Evolutionary conservation across 495 filamentous ascomycete genomes (phyloP).

Genomic region (Aspergillus baeticus): DNA sequence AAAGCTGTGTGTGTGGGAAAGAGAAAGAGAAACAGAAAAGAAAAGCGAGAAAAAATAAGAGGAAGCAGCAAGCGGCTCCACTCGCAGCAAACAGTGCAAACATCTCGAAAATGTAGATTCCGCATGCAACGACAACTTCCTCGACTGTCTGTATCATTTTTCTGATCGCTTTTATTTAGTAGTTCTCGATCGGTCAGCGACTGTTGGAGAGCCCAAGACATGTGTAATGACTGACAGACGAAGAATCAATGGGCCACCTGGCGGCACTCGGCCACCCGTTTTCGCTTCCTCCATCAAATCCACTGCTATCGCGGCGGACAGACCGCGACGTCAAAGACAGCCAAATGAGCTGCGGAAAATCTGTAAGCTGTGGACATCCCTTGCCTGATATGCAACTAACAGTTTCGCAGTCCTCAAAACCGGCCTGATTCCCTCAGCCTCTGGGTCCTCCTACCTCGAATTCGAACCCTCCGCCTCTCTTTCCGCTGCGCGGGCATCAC

Average conservation of each 20-base stretch:
- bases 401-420: conserved; percentile 74
- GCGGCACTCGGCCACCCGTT: conserved; percentile 72
- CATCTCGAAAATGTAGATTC: conserved; percentile 37
- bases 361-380: conserved; percentile 56
- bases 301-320: conserved; percentile 35
- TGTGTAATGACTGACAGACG: conserved; percentile 76
- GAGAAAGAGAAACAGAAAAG: conserved; percentile 27
- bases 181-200: conserved; percentile 4
- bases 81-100: conserved; percentile 44
- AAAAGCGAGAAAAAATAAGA: conserved; percentile 21
- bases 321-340: conserved; percentile 52
- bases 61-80: conserved; percentile 12
- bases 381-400: conserved; percentile 14
- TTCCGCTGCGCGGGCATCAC: conserved; percentile 45
- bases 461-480: conserved; percentile 60
- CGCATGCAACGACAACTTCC: conserved; percentile 22
- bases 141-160: background rate
- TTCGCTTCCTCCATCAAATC: conserved; percentile 53
- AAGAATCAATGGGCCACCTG: conserved; percentile 83
- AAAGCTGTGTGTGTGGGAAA: conserved; percentile 20
- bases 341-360: conserved; percentile 74
- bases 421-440: conserved; percentile 86
- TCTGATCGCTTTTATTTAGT: conserved; percentile 2
- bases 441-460: conserved; percentile 92
- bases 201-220: conserved; percentile 18